Evolutionary conservation across 257 asterid species (phyloP).

Genomic region (Dorcoceras hygrometricum): DNA sequence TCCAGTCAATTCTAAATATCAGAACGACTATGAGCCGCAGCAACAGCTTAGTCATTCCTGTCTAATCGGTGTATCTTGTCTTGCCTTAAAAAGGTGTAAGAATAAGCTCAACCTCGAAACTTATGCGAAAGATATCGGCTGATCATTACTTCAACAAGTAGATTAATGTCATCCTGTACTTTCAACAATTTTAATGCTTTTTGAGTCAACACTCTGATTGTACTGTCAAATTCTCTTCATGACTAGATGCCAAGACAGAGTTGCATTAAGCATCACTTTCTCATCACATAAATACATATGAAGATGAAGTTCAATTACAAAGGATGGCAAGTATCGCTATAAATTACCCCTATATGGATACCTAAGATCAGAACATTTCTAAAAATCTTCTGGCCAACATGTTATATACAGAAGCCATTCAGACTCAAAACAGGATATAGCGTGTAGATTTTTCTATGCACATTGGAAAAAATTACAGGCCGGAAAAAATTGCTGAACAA

Average conservation of each 20-base stretch:
- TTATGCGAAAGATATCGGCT: conserved; percentile 18
- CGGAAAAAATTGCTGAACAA: no score
- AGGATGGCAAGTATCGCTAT: neutral
- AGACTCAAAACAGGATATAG: neutral
- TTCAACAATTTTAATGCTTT: conserved; percentile 31
- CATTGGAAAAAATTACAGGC: neutral
- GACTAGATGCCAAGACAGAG: neutral
- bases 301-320: neutral
- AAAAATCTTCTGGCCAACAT: neutral
- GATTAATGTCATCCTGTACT: conserved; percentile 16
- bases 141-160: conserved; percentile 16
- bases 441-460: neutral
- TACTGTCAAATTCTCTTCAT: neutral
- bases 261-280: neutral
- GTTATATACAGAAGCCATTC: neutral
- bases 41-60: conserved; percentile 41
- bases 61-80: neutral
- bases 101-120: conserved; percentile 22
- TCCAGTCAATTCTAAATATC: conserved; percentile 69
- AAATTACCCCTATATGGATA: no score
- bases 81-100: conserved; percentile 18
- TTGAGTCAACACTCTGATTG: neutral
- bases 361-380: neutral
- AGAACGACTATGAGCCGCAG: conserved; percentile 39
- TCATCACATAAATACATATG: neutral